Percentiles rank a stretch among this genome's conserved stretches.
These are phyloP conservation scores for Candolleomyces efflorescens DNA, from an alignment of 768 basidiomycete genomes.

Conservation along the genomic window DNA sequence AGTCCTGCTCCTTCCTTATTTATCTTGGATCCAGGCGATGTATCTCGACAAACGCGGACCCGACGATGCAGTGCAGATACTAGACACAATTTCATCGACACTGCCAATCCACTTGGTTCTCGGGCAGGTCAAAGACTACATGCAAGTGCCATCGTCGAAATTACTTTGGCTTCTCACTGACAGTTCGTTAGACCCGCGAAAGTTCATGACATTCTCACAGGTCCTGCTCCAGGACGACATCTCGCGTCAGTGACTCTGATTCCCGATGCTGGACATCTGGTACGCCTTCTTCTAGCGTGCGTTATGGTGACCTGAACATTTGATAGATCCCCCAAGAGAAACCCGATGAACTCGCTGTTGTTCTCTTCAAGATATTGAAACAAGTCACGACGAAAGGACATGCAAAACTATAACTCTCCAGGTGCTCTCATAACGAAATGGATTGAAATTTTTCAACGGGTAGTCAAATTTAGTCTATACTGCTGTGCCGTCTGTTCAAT, in stretches of 20 bases:
- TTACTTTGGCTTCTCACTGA: background rate
- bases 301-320: background rate
- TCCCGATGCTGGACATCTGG: conserved; percentile 27
- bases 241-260: conserved; percentile 30
- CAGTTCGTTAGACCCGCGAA: conserved; percentile 24
- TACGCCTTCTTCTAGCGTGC: conserved; percentile 8
- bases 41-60: conserved; percentile 56
- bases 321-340: conserved; percentile 12
- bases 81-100: conserved; percentile 34
- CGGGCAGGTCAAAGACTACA: conserved; percentile 46
- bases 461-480: no score
- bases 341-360: conserved; percentile 7
- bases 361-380: conserved; percentile 4
- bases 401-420: no score
- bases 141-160: conserved; percentile 31
- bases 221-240: conserved; percentile 27
- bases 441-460: no score
- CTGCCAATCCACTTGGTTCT: conserved; percentile 53
- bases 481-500: no score
- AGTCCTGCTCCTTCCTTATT: background rate
- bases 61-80: conserved; percentile 43
- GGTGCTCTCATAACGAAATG: no score
- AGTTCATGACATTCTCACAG: conserved; percentile 31
- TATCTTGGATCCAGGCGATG: conserved; percentile 44
- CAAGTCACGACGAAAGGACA: no score